Percentiles rank a stretch among this genome's conserved stretches.
phyloP scores from a whole-genome alignment of 2,329 filamentous ascomycete species.

The Penicillium sclerotiorum region DNA sequence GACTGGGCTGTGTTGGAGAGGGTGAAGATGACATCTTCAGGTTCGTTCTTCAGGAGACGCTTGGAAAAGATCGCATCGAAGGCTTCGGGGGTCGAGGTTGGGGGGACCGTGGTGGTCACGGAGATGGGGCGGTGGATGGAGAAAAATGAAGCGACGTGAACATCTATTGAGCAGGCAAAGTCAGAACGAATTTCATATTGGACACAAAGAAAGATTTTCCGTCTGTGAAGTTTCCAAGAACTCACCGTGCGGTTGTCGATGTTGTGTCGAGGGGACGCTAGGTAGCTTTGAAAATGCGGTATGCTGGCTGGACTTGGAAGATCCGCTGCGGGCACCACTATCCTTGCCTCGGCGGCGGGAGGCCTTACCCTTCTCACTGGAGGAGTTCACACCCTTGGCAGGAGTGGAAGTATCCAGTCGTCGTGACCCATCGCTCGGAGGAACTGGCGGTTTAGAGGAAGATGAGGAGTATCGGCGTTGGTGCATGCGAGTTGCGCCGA shows the following conservation, averaged over 20 bases:
- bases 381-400: conserved; percentile 41
- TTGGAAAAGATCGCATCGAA: conserved; percentile 83
- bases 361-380: conserved; percentile 40
- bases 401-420: conserved; percentile 44
- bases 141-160: conserved; percentile 90
- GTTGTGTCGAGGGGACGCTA: conserved; percentile 53
- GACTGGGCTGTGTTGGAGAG: conserved; percentile 53
- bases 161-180: conserved; percentile 58
- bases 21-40: conserved; percentile 66
- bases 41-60: conserved; percentile 48
- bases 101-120: conserved; percentile 78
- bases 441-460: conserved; percentile 51
- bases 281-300: conserved; percentile 48
- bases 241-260: conserved; percentile 52
- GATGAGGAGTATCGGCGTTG: conserved; percentile 52
- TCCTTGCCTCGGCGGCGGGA: conserved; percentile 41
- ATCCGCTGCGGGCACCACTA: conserved; percentile 32
- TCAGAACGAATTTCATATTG: not conserved
- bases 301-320: conserved; percentile 40
- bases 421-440: conserved; percentile 49
- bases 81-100: conserved; percentile 68
- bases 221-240: not conserved
- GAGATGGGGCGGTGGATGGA: conserved; percentile 94
- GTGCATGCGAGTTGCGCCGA: conserved; percentile 40
- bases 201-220: not conserved